Evolutionary conservation across 179 eudicot genomes (phyloP), one percentile per base, ranked within the genome.

Genomic region (Pouteria campechiana): DNA sequence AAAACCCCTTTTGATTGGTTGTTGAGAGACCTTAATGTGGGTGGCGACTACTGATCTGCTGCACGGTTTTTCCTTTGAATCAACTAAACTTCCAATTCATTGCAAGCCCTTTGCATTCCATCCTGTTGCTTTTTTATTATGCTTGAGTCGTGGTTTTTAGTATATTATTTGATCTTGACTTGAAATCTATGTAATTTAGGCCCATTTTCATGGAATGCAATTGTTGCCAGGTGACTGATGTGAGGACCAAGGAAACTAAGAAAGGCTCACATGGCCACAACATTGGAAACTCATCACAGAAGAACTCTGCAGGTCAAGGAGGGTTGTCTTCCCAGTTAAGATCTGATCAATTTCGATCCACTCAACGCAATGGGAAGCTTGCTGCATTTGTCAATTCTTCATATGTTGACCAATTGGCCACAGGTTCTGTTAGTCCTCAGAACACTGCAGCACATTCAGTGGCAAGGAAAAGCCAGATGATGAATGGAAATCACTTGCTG

Each of bases 401-500:
- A 20, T n/a, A n/a, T n/a, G 48, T 17, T 20, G 25, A 36, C 24
- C 45, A 37, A 17, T 45, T 25, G 48, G 24, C 27, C 25, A 44
- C 61, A 52, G 40, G 49, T 27, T 43, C 58, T 44, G 14, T 29
- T 10, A 10, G 22, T 52, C 31, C 32, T 22, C 61, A 49, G 23
- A 30, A 33, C 11, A 41, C 41, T 34, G 6, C 37, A 27, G 32
- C 52, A 5, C 40, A 31, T 36, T 68, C 79, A 24, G 52, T 69
- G 2, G 75, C 75, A 46, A 76, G 73, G 50, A 81, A 71, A 41
- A 44, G 73, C 17, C 97, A 79, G 61, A 60, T 60, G 53, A 70
- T 76, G 51, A 89, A 69, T 55, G 89, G 72, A n/a, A 89, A 89
- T 59, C 93, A 89, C 78, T 74, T 89, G 57, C 74, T 89, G 50